phyloP scores from a whole-genome alignment of 2,329 filamentous ascomycete species.

The Mycosphaerella sp. region DNA sequence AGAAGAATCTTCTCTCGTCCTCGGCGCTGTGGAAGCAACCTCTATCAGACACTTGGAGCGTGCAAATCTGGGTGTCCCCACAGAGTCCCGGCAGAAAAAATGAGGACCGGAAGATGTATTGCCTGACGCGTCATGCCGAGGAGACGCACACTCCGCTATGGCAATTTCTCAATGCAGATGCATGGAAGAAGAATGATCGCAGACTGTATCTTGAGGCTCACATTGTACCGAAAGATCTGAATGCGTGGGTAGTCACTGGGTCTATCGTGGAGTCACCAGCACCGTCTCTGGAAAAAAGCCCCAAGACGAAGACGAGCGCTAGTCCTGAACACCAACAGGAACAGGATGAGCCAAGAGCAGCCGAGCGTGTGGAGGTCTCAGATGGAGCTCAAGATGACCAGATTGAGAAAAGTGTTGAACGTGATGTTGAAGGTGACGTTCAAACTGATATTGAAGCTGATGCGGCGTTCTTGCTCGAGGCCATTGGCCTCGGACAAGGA shows the following conservation, averaged over 20 bases:
- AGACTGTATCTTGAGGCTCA: slow-evolving; percentile 1
- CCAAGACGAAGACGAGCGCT: neutral
- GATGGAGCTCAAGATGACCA: too few species aligned
- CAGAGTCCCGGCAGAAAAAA: neutral
- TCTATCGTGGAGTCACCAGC: neutral
- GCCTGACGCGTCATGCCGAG: neutral
- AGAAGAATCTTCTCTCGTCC: neutral
- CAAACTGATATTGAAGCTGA: too few species aligned
- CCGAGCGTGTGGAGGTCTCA: too few species aligned
- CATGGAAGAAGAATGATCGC: neutral
- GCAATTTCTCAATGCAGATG: neutral
- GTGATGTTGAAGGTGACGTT: too few species aligned
- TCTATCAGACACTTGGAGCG: neutral
- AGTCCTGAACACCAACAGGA: too few species aligned
- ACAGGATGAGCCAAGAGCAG: neutral
- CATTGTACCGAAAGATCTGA: neutral
- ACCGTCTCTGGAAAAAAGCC: neutral
- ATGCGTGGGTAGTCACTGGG: neutral
- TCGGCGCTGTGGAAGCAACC: neutral
- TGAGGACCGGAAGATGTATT: neutral
- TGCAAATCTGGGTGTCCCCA: neutral
- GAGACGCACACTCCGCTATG: neutral
- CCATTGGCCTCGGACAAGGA: too few species aligned
- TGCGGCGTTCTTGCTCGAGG: too few species aligned
- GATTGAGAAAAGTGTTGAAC: too few species aligned